Evolutionary conservation across 148 eudicot species (phyloP).

Genomic region (Camellia japonica): DNA sequence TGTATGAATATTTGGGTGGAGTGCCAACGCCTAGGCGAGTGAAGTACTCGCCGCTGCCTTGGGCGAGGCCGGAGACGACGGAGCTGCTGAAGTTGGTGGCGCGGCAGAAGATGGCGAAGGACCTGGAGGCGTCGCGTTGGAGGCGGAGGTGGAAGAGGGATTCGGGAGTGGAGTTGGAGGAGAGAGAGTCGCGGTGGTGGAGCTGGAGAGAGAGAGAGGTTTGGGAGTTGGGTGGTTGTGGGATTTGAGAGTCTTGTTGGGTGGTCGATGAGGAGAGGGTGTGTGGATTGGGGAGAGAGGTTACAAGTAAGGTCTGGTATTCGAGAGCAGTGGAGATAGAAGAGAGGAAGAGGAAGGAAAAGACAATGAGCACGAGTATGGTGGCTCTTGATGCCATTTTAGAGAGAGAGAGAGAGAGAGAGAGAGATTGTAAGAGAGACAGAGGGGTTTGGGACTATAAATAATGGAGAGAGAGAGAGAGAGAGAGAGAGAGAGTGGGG

Average conservation of each 20-base stretch:
- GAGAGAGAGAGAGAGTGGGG: not conserved
- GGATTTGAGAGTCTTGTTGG: constrained; percentile 12
- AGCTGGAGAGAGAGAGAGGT: constrained; percentile 31
- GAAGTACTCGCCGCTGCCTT: constrained; percentile 97
- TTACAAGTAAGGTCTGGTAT: constrained; percentile 39
- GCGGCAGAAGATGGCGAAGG: constrained; percentile 73
- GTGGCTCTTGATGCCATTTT: constrained; percentile 21
- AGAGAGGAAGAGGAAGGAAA: constrained; percentile 17
- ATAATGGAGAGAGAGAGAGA: constrained; percentile 3
- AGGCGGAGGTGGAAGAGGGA: constrained; percentile 55
- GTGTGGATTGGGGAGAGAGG: constrained; percentile 45
- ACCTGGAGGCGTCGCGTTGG: constrained; percentile 55
- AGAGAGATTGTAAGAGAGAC: not conserved
- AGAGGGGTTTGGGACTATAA: constrained; percentile 26
- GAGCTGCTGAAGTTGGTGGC: constrained; percentile 68
- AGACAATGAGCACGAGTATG: not conserved
- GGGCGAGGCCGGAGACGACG: constrained; percentile 68
- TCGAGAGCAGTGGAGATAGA: constrained; percentile 27
- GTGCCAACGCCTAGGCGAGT: constrained; percentile 90
- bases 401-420: not conserved
- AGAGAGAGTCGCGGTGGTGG: constrained; percentile 58
- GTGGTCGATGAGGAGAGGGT: constrained; percentile 19
- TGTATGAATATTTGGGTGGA: constrained; percentile 67
- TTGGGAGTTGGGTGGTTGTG: not conserved
- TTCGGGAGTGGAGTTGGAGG: constrained; percentile 37